Base-by-base conservation (phyloP, 352 stramenopile genomes). In the Halophytophthora polymorphica region DNA sequence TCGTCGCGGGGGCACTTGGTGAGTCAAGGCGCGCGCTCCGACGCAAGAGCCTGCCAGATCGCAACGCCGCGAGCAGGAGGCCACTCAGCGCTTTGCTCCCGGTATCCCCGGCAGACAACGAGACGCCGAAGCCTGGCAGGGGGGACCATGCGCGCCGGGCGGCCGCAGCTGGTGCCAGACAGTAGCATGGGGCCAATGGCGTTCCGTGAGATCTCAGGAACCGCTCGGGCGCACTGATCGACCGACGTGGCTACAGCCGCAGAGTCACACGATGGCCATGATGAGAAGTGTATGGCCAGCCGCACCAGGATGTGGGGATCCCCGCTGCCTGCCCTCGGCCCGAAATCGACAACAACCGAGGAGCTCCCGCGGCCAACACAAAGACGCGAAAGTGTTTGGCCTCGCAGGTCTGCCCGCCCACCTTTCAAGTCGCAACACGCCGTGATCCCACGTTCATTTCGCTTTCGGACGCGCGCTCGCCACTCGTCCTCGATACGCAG, bases 161-260 rank as follows among this genome's bases (percentile, higher is more conserved):
- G 10, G 29, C 19, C 7, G 11, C 35, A 43, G 48, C 46, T 51
- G 34, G 11, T 29, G 28, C 56, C 28, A 14, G 36, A 55, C 23
- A 29, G 31, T 28, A 29, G 34, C 21, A 49, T 18, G 12, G 19
- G 42, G 14, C 23, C 6, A 34, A 15, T 49, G 42, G 15, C 42
- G 42, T 49, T 39, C 6, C 42, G 11, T 49, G 42, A 66, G 53
- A 66, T 66, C 58, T 66, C 53, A 66, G 58, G 58, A 25, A 38
- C 5, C 11, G 10, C n/a, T 45, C 21, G 39, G 11, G 29, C 41
- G 41, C 61, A 45, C 52, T 54, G 58, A 57, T 66, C 11, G 33
- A 3, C 33, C 6, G 15, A 6, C 33, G 33, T 38, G 58, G 58
- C 58, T 58, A 38, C 42, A 33, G 12, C 23, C 28, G 38, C 14